phyloP scores from a whole-genome alignment of 2,329 filamentous ascomycete species.

The Coleophoma eucalyptorum region DNA sequence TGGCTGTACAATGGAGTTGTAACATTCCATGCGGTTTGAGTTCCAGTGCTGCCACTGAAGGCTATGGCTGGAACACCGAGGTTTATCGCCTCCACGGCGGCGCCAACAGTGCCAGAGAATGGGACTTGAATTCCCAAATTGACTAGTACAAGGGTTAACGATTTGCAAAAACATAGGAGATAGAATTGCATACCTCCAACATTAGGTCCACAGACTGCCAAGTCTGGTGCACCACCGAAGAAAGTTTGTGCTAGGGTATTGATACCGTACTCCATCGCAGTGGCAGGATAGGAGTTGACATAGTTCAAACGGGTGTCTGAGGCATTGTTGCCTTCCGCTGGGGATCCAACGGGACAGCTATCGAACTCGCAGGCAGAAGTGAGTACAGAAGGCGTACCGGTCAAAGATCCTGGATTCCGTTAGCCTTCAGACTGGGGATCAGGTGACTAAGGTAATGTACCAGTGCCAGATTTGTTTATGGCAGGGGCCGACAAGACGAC shows the following conservation, averaged over 20 bases:
- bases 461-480: conserved; percentile 59
- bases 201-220: conserved; percentile 65
- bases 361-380: conserved; percentile 53
- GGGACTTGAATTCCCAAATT: conserved; percentile 54
- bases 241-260: conserved; percentile 47
- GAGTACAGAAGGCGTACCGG: conserved; percentile 43
- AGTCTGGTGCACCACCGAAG: conserved; percentile 52
- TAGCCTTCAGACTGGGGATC: conserved; percentile 1
- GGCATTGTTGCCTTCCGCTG: conserved; percentile 52
- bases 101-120: conserved; percentile 66
- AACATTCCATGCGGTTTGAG: conserved; percentile 49
- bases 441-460: conserved; percentile 31
- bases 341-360: conserved; percentile 55
- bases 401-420: conserved; percentile 44
- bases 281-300: conserved; percentile 68
- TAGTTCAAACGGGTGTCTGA: conserved; percentile 60
- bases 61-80: conserved; percentile 62
- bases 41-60: conserved; percentile 54
- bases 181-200: conserved; percentile 30
- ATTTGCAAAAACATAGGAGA: not conserved
- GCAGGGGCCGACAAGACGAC: conserved; percentile 64
- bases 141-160: conserved; percentile 5
- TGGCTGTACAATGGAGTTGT: conserved; percentile 44
- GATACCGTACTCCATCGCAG: conserved; percentile 60
- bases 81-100: conserved; percentile 54